Evolutionary conservation across 257 asterid species (phyloP), one percentile per base, ranked within the genome.

Genomic region (Solanum infundibuliforme): DNA sequence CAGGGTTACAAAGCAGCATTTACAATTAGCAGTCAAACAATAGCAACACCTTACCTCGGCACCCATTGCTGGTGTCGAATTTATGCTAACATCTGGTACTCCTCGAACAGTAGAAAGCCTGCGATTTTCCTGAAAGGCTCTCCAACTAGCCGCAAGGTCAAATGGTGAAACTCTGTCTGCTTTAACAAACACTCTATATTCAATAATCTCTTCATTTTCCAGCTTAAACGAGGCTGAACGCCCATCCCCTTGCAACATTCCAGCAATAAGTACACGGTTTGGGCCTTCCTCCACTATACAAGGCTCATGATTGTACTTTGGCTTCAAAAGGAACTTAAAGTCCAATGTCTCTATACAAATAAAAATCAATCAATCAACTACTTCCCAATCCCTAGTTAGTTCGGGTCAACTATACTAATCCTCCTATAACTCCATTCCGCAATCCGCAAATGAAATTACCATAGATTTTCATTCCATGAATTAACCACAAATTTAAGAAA

Each of bases 111-210:
- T 87, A 8, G 99, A 97, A 79, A 94, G 99, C 93, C 90, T 96
- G 89, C 96, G 94, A 90, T 97, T 95, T 89, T 97, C 99, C 92
- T 92, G 96, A 91, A 94, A 97, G 6, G 98, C 98, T 87, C 99
- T 95, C 99, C 99, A 97, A 91, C 99, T 97, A 3, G 99, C 99
- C 6, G 99, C 99, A 83, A 97, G 98, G 92, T 97, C 99, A 89
- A 97, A 95, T 0, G 99, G 99, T 0, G 99, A 97, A 86, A 95
- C 96, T 86, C 98, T 93, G 83, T 92, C 98, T 7, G 97, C 98
- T 89, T 94, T 93, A 89, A 94, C 93, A 87, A 92, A 92, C 82
- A 97, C 99, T 87, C 88, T 92, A 90, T 95, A 95, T 92, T 95
- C 99, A n/a, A 93, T 92, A 90, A 91, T 73, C 85, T 93, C 99